Evolutionary conservation across 2,329 filamentous ascomycete species (phyloP), one percentile per base, ranked within the genome.

Genomic region (Rutstroemia sp.): DNA sequence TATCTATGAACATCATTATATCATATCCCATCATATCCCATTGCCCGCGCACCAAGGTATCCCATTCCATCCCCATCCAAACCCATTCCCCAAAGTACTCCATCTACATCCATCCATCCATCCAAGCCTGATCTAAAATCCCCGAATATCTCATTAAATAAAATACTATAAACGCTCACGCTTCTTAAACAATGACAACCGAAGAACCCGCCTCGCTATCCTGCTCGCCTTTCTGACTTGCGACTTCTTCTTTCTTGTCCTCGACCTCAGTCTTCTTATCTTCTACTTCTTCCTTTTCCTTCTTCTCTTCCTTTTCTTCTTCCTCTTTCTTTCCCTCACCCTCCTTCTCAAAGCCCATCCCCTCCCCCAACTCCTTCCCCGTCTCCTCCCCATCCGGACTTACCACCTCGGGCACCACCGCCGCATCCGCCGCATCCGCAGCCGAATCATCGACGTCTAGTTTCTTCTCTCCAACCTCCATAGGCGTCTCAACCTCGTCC

Each of bases 381-480:
- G 1, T n/a, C 42, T 3, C 47, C 42, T 53, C 49, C 30, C n/a
- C 49, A 23, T 23, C 19, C 12, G 54, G 54, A 53, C 25, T 57
- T 10, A 19, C n/a, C 19, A 41, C 51, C 42, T 10, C 48, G 12
- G 1, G 4, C 17, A 53, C 50, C 2, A 54, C 55, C 2, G 55
- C 51, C 23, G 47, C 21, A 53, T 57, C 51, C 4, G 50, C 51
- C 5, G 55, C 55, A 45, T 57, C 55, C 4, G 55, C 50, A 5
- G 55, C 55, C 34, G 55, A 57, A 54, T 57, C 55, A 48, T 57
- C 55, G 6, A 57, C 55, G 39, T 57, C 55, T 10, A 57, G 23
- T 2, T 54, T 54, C 14, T 56, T 56, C 38, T 60, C 53, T 4
- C 57, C 55, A 17, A 56, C 52, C 19, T 60, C 48, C 27, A 48